phyloP scores from a whole-genome alignment of 495 filamentous ascomycete genomes.

The Symbiotaphrina buchneri region DNA sequence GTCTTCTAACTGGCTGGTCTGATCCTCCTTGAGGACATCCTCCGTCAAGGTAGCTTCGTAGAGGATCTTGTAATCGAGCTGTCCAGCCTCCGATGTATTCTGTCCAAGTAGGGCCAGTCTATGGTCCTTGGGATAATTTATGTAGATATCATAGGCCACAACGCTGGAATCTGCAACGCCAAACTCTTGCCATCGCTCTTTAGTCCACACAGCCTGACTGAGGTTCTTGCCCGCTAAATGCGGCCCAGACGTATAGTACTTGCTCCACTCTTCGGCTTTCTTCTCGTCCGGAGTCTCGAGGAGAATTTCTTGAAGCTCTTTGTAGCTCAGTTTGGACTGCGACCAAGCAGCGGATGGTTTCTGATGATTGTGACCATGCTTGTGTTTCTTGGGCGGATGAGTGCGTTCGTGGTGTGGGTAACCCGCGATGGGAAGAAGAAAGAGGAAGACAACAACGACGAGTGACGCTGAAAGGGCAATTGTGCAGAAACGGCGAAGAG shows the following conservation, averaged over 20 bases:
- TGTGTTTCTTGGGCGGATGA: conserved; percentile 19
- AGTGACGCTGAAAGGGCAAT: conserved; percentile 32
- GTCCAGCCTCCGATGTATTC: conserved; percentile 6
- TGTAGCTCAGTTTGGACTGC: conserved; percentile 23
- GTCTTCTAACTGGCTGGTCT: conserved; percentile 44
- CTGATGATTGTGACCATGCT: conserved; percentile 17
- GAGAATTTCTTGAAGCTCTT: conserved; percentile 48
- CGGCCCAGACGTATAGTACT: conserved; percentile 73
- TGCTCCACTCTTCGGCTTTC: conserved; percentile 59
- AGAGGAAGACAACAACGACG: conserved; percentile 32
- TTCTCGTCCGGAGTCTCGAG: conserved; percentile 43
- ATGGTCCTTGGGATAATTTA: conserved; percentile 75
- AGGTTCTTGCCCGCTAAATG: conserved; percentile 82
- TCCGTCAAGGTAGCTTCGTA: conserved; percentile 72
- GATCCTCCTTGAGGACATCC: conserved; percentile 68
- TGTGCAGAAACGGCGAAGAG: conserved; percentile 50
- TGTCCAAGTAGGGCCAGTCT: conserved; percentile 44
- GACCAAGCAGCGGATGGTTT: conserved; percentile 19
- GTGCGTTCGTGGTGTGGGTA: conserved; percentile 15
- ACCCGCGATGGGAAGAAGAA: conserved; percentile 29
- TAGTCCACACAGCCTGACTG: conserved; percentile 72
- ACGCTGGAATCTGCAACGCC: conserved; percentile 52
- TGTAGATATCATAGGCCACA: conserved; percentile 66
- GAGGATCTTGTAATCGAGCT: conserved; percentile 29
- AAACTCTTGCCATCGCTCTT: conserved; percentile 63